phyloP scores from a whole-genome alignment of 2,329 filamentous ascomycete genomes.

The Emmonsiellopsis sp. region DNA sequence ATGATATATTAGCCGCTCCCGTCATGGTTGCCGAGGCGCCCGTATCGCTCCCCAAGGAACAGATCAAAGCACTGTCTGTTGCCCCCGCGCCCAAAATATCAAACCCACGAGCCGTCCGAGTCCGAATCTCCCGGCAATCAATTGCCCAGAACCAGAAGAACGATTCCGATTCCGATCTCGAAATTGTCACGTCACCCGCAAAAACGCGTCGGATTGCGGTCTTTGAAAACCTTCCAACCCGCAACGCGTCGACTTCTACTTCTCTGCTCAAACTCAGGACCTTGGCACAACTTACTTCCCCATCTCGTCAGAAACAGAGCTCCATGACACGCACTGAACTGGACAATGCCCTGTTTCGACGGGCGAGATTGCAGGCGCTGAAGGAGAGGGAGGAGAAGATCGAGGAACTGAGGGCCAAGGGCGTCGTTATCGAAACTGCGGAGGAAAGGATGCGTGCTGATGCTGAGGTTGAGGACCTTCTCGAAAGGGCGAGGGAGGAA shows the following conservation, averaged over 20 bases:
- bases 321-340: slow-evolving; percentile 62
- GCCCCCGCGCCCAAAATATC: neutral
- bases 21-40: neutral
- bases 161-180: slow-evolving; percentile 48
- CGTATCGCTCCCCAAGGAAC: neutral
- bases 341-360: slow-evolving; percentile 57
- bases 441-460: slow-evolving; percentile 80
- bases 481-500: slow-evolving; percentile 74
- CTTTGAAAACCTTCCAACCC: slow-evolving; percentile 60
- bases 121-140: slow-evolving; percentile 32
- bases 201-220: slow-evolving; percentile 44
- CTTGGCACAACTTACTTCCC: slow-evolving; percentile 57
- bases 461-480: slow-evolving; percentile 75
- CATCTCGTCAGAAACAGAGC: slow-evolving; percentile 40
- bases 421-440: slow-evolving; percentile 70
- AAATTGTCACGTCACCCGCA: slow-evolving; percentile 47
- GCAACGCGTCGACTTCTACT: slow-evolving; percentile 45
- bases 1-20: neutral
- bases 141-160: slow-evolving; percentile 26
- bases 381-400: slow-evolving; percentile 69
- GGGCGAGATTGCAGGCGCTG: slow-evolving; percentile 71
- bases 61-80: slow-evolving; percentile 1
- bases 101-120: slow-evolving; percentile 23
- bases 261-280: slow-evolving; percentile 61
- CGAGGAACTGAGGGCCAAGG: slow-evolving; percentile 66